Base-by-base conservation (phyloP, 768 basidiomycete species). In the Cyathus striatus region DNA sequence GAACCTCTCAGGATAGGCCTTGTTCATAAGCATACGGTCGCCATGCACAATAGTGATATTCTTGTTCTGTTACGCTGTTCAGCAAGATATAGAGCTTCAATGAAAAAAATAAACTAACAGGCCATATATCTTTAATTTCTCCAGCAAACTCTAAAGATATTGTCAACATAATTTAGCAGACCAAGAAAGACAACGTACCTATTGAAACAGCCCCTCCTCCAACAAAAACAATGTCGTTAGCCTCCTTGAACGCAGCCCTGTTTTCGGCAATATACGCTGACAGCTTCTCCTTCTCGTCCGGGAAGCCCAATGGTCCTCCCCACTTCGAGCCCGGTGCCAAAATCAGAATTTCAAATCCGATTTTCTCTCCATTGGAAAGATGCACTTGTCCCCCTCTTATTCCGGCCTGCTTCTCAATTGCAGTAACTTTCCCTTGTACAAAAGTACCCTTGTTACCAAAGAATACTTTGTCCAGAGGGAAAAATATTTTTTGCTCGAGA, bases 41-140 rank as follows among this genome's bases (percentile, higher is more conserved):
- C 70, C 65, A 9, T 86, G 85, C 7, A 87, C 73, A 34, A 87
- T 69, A 14, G 81, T 82, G 14, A 86, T 68, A 22, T 62, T 56
- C 47, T 74, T 80, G 18, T 55, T 49, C 70, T 72, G 24, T 4
- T 38, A 7, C 23, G 12, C 16, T 3, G 14, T 18, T n/a, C 32
- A 6, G 68, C 62, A 4, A 69, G 25, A 23, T 70, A 25, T 16
- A 60, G 53, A 48, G 22, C n/a, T 20, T 6, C 18, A 3, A 9
- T n/a, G 4, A 21, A 23, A 26, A 1, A 1, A 2, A 30, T 1
- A 6, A 22, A 30, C 16, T 32, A 2, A 37, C 7, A 21, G 68
- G 62, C 43, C 56, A 65, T 5, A 58, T 41, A 26, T 74, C 69
- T 32, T 65, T 68, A 41, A 74, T 61, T 50, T 72, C 72, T 14